Percentiles rank a stretch among this genome's conserved stretches.
Evolutionary conservation across 2,329 filamentous ascomycete genomes (phyloP).

Genomic region (Intubia oerlemansii): DNA sequence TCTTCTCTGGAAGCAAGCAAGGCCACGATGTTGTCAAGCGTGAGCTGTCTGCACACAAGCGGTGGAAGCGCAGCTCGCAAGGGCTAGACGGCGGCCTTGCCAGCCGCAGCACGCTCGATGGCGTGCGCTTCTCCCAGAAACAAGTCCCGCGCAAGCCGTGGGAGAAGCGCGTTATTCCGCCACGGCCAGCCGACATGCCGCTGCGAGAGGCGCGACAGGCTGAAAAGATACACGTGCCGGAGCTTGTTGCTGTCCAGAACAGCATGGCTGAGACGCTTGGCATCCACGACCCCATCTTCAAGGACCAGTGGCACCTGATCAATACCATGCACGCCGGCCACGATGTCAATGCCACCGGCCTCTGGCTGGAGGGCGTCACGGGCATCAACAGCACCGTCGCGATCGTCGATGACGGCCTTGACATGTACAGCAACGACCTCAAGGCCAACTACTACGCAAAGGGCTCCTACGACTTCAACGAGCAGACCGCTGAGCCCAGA

Average conservation of each 20-base stretch:
- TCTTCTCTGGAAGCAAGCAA: slow-evolving; percentile 55
- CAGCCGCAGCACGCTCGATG: slow-evolving; percentile 39
- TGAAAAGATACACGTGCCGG: too few relatives aligned
- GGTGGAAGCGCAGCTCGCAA: slow-evolving; percentile 30
- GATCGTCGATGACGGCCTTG: slow-evolving; percentile 87
- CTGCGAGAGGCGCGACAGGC: too few relatives aligned
- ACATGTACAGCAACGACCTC: slow-evolving; percentile 86
- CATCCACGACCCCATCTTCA: slow-evolving; percentile 79
- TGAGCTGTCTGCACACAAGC: slow-evolving; percentile 29
- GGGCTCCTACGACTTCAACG: slow-evolving; percentile 94
- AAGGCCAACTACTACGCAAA: slow-evolving; percentile 84
- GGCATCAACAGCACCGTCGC: slow-evolving; percentile 77
- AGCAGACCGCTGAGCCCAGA: slow-evolving; percentile 54
- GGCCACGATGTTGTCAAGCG: slow-evolving; percentile 35
- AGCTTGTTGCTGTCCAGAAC: slow-evolving; percentile 34
- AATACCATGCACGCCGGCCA: slow-evolving; percentile 66
- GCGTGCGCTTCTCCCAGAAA: slow-evolving; percentile 62
- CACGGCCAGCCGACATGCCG: slow-evolving; percentile 7
- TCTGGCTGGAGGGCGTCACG: slow-evolving; percentile 82
- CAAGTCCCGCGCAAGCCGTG: slow-evolving; percentile 30
- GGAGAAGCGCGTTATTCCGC: slow-evolving; percentile 27
- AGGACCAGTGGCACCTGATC: slow-evolving; percentile 86
- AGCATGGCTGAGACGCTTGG: slow-evolving; percentile 42
- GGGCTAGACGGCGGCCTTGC: too few relatives aligned
- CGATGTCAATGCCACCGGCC: slow-evolving; percentile 86